Percentiles rank a stretch among this genome's conserved stretches.
Conservation (phyloP, 306 rosid genomes). For the Inga laurina region DNA sequence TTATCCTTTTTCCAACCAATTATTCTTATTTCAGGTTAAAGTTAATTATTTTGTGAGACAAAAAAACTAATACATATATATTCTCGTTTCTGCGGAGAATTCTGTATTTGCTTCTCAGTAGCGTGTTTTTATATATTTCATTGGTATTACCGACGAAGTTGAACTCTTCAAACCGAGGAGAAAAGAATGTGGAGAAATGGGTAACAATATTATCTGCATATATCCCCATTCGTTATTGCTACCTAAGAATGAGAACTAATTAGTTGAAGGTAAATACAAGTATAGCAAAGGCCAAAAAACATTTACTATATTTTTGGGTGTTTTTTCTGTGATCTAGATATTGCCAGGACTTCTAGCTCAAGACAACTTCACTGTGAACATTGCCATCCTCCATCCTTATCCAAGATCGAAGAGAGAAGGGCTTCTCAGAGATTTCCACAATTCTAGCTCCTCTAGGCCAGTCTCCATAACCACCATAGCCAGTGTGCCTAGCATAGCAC, state of each 20-base stretch:
- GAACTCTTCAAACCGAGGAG: background rate
- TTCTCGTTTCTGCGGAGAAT: background rate
- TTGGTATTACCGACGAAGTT: background rate
- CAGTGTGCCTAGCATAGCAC: conserved; percentile 64
- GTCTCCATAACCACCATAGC: conserved; percentile 64
- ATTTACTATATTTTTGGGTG: background rate
- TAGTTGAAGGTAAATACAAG: background rate
- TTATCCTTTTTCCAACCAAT: too few relatives aligned
- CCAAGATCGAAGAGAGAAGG: conserved; percentile 60
- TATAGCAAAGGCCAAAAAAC: background rate
- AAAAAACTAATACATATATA: background rate
- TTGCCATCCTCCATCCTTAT: conserved; percentile 66
- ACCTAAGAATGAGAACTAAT: background rate
- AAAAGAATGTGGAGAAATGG: background rate
- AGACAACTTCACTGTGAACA: conserved; percentile 45
- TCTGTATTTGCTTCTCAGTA: background rate
- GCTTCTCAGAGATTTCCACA: conserved; percentile 44
- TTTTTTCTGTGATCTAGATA: background rate
- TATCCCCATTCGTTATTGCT: background rate
- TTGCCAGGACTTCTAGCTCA: conserved; percentile 20
- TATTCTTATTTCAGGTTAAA: too few relatives aligned
- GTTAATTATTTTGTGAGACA: too few relatives aligned
- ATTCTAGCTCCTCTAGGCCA: conserved; percentile 66
- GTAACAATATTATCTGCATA: background rate
- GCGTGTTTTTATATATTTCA: background rate